Evolutionary conservation across 257 asterid species (phyloP).

Genomic region (Phtheirospermum japonicum): DNA sequence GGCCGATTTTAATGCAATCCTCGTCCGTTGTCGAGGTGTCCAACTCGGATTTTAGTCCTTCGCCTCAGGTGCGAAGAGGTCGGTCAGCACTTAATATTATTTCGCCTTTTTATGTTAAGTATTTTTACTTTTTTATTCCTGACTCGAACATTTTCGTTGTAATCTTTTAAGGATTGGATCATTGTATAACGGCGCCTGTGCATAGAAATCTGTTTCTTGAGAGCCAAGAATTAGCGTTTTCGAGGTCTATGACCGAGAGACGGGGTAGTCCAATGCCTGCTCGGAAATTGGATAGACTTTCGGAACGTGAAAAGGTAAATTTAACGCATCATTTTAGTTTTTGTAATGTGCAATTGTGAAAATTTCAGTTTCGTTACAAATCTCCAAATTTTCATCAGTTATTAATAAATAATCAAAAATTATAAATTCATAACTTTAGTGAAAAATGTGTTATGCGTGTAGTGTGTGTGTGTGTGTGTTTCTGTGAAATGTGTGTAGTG

Average conservation of each 20-base stretch:
- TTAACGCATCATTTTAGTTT: background rate
- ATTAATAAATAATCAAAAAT: too few species aligned
- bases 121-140: conserved; percentile 23
- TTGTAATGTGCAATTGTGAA: background rate
- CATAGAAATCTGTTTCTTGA: conserved; percentile 53
- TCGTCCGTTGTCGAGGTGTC: conserved; percentile 45
- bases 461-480: too few species aligned
- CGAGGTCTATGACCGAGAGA: conserved; percentile 77
- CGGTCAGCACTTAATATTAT: conserved; percentile 39
- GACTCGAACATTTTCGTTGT: conserved; percentile 24
- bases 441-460: too few species aligned
- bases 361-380: too few species aligned
- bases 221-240: conserved; percentile 39
- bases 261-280: conserved; percentile 52
- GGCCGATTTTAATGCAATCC: conserved; percentile 30
- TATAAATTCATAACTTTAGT: too few species aligned
- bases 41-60: conserved; percentile 36
- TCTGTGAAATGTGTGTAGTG: too few species aligned
- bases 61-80: conserved; percentile 55
- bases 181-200: conserved; percentile 67
- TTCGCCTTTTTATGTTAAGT: conserved; percentile 4
- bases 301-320: conserved; percentile 81
- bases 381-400: too few species aligned
- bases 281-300: conserved; percentile 63
- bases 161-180: conserved; percentile 54